Conservation (phyloP, 805 yeast species). For the Saccharomycopsis fibuligera region DNA sequence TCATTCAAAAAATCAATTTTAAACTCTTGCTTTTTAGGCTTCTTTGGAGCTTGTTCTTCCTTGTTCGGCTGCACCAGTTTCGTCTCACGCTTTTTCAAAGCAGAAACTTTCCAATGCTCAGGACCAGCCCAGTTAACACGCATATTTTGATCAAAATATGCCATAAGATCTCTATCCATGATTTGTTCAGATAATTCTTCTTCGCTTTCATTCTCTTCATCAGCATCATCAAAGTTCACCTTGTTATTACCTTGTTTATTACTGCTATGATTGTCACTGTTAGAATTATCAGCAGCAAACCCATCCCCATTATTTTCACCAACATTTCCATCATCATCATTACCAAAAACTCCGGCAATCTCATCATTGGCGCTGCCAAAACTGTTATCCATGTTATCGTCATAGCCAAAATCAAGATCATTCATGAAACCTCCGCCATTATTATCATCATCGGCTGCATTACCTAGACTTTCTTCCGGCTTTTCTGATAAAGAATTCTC, state of each 20-base stretch:
- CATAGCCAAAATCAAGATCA: conserved; percentile 21
- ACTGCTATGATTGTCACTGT: neutral
- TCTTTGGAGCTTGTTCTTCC: conserved; percentile 14
- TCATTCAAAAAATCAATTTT: conserved; percentile 38
- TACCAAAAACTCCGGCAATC: conserved; percentile 23
- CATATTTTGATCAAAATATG: conserved; percentile 73
- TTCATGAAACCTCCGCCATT: conserved; percentile 23
- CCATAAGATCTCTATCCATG: conserved; percentile 60
- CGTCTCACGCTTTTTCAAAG: conserved; percentile 39
- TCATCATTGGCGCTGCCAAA: conserved; percentile 24
- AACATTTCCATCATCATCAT: conserved; percentile 25
- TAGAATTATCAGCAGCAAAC: neutral
- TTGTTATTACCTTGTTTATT: neutral
- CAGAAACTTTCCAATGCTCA: conserved; percentile 82
- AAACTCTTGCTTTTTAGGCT: conserved; percentile 32
- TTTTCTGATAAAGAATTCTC: conserved; percentile 20
- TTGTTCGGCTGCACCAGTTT: conserved; percentile 21
- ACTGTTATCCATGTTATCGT: conserved; percentile 25
- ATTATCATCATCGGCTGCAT: conserved; percentile 25
- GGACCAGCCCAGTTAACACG: conserved; percentile 81
- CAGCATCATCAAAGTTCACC: neutral
- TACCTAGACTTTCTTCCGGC: conserved; percentile 13
- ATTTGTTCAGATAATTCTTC: conserved; percentile 26
- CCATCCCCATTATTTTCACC: conserved; percentile 22
- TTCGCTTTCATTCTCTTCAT: neutral